Conservation (phyloP, 2,329 filamentous ascomycete genomes). For the Xylariales sp. region DNA sequence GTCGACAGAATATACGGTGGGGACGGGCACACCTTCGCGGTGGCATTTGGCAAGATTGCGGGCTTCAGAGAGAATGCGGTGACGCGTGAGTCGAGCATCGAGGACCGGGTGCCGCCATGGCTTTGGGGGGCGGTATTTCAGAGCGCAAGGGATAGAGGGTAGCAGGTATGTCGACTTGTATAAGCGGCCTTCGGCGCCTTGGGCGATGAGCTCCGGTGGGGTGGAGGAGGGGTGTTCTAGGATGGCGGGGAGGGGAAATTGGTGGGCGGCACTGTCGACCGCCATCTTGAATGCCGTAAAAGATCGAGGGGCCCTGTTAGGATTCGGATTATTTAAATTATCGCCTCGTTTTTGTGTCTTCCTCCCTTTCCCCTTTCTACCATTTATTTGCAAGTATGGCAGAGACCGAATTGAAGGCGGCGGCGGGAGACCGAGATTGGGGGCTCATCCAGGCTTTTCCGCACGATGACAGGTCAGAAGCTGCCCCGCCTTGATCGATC, state of each 20-base stretch:
- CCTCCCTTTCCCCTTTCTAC: background rate
- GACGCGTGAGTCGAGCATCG: slow-evolving; percentile 85
- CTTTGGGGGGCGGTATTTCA: slow-evolving; percentile 93
- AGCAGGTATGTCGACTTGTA: slow-evolving; percentile 86
- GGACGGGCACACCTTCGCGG: slow-evolving; percentile 83
- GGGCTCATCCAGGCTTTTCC: slow-evolving; percentile 2
- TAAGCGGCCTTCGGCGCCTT: slow-evolving; percentile 95
- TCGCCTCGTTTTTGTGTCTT: background rate
- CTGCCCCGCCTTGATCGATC: slow-evolving; percentile 27
- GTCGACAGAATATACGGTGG: slow-evolving; percentile 79
- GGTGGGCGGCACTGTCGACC: slow-evolving; percentile 26
- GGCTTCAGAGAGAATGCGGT: slow-evolving; percentile 89
- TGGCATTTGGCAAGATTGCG: slow-evolving; percentile 83
- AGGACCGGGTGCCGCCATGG: slow-evolving; percentile 91
- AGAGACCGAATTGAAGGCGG: background rate
- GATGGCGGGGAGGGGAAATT: slow-evolving; percentile 69
- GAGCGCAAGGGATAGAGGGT: slow-evolving; percentile 74
- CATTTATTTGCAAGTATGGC: background rate
- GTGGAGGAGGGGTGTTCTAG: slow-evolving; percentile 71
- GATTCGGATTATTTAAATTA: background rate
- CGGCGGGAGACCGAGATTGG: background rate
- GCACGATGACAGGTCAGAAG: slow-evolving; percentile 6
- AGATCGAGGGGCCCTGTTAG: background rate
- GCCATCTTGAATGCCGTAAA: slow-evolving; percentile 27
- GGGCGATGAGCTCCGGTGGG: slow-evolving; percentile 78